A percentile compares a stretch with the other conserved stretches of the same genome.
Evolutionary conservation across 176 grass and related monocot species (phyloP).

Genomic region (Themeda triandra): DNA sequence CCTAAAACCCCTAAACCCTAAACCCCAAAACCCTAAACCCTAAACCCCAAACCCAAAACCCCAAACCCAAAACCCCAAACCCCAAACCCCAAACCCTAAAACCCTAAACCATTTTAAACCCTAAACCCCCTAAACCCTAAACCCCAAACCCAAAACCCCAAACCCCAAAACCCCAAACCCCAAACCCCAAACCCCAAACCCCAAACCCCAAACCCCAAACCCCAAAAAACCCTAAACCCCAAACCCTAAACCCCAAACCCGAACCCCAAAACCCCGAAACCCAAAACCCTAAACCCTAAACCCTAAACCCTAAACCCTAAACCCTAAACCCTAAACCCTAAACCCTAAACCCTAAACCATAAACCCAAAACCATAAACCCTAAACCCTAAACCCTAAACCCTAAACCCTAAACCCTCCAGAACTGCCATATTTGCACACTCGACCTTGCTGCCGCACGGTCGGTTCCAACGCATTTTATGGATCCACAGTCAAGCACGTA

Average conservation of each 20-base stretch:
- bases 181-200: not conserved
- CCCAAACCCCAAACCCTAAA: not conserved
- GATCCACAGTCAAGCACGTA: no score
- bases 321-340: no score
- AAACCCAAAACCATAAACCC: no score
- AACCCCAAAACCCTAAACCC: not conserved
- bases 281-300: not conserved
- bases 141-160: not conserved
- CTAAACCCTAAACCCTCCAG: no score
- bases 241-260: not conserved
- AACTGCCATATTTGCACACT: no score
- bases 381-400: no score
- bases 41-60: not conserved
- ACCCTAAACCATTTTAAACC: not conserved
- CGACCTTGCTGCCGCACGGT: no score
- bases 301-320: no score
- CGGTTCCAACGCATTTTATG: no score
- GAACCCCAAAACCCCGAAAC: not conserved
- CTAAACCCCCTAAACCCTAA: conserved; percentile 11
- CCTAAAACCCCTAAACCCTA: not conserved
- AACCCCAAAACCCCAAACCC: conserved; percentile 7
- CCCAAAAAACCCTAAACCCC: conserved; percentile 4
- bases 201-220: not conserved
- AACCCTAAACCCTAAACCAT: no score
- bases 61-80: not conserved